phyloP scores from a whole-genome alignment of 441 rosid species.

The Theobroma grandiflorum region DNA sequence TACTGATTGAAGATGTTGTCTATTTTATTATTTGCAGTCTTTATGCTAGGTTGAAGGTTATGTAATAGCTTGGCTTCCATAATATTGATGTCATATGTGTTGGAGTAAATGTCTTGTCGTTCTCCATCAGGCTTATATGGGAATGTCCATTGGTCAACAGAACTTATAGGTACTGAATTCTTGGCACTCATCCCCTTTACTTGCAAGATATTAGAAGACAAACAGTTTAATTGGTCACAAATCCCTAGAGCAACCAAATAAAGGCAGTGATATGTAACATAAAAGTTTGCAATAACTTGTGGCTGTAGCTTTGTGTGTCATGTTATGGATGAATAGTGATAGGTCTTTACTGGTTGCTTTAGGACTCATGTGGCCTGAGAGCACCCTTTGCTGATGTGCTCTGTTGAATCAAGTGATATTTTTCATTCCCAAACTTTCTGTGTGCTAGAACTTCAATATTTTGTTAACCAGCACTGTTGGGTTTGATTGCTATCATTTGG shows the following conservation, averaged over 20 bases:
- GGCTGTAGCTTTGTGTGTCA: constrained; percentile 18
- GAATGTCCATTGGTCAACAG: constrained; percentile 34
- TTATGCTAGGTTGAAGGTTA: constrained; percentile 31
- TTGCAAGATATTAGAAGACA: constrained; percentile 20
- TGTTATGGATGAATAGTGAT: constrained; percentile 19
- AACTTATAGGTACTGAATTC: constrained; percentile 40
- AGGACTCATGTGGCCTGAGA: constrained; percentile 29
- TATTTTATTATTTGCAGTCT: constrained; percentile 5
- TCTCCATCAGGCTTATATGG: constrained; percentile 35
- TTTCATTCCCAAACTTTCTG: constrained; percentile 22
- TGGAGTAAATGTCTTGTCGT: constrained; percentile 34
- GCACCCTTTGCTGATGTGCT: constrained; percentile 23
- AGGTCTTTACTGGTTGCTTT: constrained; percentile 39
- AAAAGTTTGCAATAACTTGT: constrained; percentile 21
- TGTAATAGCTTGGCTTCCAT: constrained; percentile 25
- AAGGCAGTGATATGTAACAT: constrained; percentile 16
- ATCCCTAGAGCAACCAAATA: constrained; percentile 35
- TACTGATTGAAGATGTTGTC: constrained; percentile 21
- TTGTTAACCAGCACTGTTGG: constrained; percentile 10
- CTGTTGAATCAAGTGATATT: constrained; percentile 29
- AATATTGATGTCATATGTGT: constrained; percentile 28
- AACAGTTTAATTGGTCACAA: constrained; percentile 25
- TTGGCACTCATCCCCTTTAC: constrained; percentile 28
- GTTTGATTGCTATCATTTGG: constrained; percentile 22
- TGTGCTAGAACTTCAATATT: background rate